Base-by-base conservation (phyloP, 2,329 filamentous ascomycete genomes). In the Colletotrichum lentis region DNA sequence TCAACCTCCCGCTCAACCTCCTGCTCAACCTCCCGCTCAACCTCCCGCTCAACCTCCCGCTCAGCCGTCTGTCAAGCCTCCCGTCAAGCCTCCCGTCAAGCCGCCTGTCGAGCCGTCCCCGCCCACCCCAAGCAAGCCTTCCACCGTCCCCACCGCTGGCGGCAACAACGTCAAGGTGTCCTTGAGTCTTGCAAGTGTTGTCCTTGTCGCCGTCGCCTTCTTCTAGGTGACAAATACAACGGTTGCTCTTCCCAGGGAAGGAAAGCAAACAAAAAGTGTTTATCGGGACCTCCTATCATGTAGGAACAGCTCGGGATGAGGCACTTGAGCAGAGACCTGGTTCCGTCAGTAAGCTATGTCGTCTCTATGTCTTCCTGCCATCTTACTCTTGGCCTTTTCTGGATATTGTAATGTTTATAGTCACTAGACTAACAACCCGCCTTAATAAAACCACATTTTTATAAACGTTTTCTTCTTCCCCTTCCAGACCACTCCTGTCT, bases 161-260 rank as follows among this genome's bases (percentile, higher is more conserved):
- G 60, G 67, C 56, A 58, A 46, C 62, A 62, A 41, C 55, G 14
- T 63, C 54, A 46, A 71, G 50, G 58, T 55, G 20, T 18, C 60
- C 7, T 49, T 66, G 39, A 62, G 50, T 52, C 67, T 69, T 18
- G 52, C 31, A 6, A 54, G 52, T 37, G 24, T 54, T 24, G 56
- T 62, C 4, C 41, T 60, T 20, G 20, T 52, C 7, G 69, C 46
- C 60, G 20, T 62, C 24, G 56, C 37, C 22, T 55, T 61, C 41
- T 43, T 71, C 56, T 71, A 65, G 27, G 24, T 35, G 24, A 31
- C 10, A 27, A n/a, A 50, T 31, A 2, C 16, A 11, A 20, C 10
- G 10, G 7, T 31, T 37, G 24, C 2, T 22, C 3, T 18, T 20
- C 14, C 1, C n/a, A 12, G 11, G 44, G 43, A 24, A 16, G 31